Base-by-base conservation (phyloP, 345 rosid species). In the Sisymbrium altissimum region DNA sequence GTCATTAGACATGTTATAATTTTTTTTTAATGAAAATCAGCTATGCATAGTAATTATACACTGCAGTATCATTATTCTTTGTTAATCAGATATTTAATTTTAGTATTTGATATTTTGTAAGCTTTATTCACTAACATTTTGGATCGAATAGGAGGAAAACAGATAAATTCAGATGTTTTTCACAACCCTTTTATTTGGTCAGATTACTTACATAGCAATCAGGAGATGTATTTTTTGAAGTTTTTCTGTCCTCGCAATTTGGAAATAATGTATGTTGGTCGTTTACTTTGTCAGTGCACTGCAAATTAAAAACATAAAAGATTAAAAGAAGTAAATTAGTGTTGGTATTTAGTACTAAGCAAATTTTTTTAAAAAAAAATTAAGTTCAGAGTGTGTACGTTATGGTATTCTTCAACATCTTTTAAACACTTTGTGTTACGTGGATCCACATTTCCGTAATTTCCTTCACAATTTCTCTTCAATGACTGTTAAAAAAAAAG, bases 281-380 rank as follows among this genome's bases (percentile, higher is more conserved):
- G 18, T 58, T 66, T 46, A 74, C 5, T 27, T 44, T 56, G 12
- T 36, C 30, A 64, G 46, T 74, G 19, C 33, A 36, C 78, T 74
- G 33, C 5, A 17, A 36, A 41, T 4, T 30, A 30, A 30, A 52
- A n/a, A n/a, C n/a, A n/a, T n/a, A 33, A 29, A 2, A 13, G 15
- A 40, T n/a, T n/a, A 21, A 3, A 60, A 46, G 19, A 6, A 1
- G 4, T 25, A 18, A 69, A 23, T 54, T 19, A 35, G 23, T 29
- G 17, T 9, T 57, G 1, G 56, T 57, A n/a, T n/a, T n/a, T n/a
- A n/a, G 17, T 48, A 43, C 15, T 17, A 32, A 33, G 14, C 7
- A n/a, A n/a, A 57, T 23, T 23, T 23, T 23, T 3, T 23, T 23
- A n/a, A n/a, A n/a, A n/a, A n/a, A n/a, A 35, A 15, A 33, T 18